Base-by-base conservation (phyloP, 805 yeast species). In the Alloascoidea africana region DNA sequence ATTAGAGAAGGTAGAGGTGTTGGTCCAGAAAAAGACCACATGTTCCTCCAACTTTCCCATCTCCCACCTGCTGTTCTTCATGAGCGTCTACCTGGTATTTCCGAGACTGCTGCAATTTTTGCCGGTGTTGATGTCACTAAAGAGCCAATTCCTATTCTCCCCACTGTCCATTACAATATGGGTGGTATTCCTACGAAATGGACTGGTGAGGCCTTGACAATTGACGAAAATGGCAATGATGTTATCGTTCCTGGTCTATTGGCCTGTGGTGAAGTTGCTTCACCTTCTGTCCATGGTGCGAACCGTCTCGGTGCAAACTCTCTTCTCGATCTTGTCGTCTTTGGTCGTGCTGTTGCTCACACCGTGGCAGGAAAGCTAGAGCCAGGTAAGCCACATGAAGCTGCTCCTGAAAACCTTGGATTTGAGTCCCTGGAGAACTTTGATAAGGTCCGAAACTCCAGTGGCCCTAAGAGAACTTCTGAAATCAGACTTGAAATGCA, bases 71-170 rank as follows among this genome's bases (percentile, higher is more conserved):
- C 79, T 40, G 96, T 89, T 35, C 69, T 89, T 55, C 73, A 84
- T 58, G 96, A 87, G 69, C 81, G 98, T 70, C 72, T 89, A 54
- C 98, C 98, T 51, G 98, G 98, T 79, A 89, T 89, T 52, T 89
- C 97, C 46, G 96, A 89, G 68, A 89, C 98, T 42, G 97, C 98
- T 35, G 80, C 86, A 47, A 89, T 89, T 62, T 89, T 89, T 55
- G 97, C 98, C 36, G 98, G 98, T 71, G 98, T 89, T 47, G 98
- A 89, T 63, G 97, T 89, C 47, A 91, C 98, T 42, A 91, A 91
- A 69, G 96, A 89, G 67, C 98, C 98, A 55, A 91, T 91, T 59
- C 98, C 97, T 52, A 87, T 89, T 52, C 64, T 91, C 51, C 98
- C 98, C 52, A 89, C 98, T 47, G 98, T 91, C 44, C 98, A 89